Base-by-base conservation (phyloP, 371 early-diverging fungal species). In the Lichtheimia corymbifera region DNA sequence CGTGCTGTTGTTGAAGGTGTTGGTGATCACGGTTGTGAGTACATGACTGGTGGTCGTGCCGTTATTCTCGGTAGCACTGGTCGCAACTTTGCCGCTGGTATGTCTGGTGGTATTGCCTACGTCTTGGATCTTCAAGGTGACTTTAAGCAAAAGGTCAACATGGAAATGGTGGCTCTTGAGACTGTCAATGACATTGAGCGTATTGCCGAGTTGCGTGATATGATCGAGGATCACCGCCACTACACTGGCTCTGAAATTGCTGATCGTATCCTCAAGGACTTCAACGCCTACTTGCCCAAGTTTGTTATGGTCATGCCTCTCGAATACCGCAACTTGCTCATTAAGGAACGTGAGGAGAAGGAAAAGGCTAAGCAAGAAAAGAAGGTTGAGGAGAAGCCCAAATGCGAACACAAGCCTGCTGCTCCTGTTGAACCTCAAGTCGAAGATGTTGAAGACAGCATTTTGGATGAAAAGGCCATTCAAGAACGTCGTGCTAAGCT, bases 21-120 rank as follows among this genome's bases (percentile, higher is more conserved):
- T 7, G 97, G 98, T 60, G 98, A 98, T 77, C 98, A 98, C 73
- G 98, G 97, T 51, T 97, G 97, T 79, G 98, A 98, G 80, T 98
- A 98, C 84, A 96, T 96, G 97, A 96, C 97, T 13, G 97, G 95
- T 40, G 97, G 96, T 43, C 84, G 92, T 17, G 90, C 89, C 28
- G 83, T 96, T 43, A 86, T 95, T 49, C 80, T 96, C 2, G 97
- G 95, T 55, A 58, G 65, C 41, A 90, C 90, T 14, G 97, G 97
- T 9, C 88, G 93, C 66, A 96, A 96, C 83, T 95, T 96, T 81
- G 97, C 95, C n/a, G 95, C 91, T 2, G 91, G 97, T 64, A 96
- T 96, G 97, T 87, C 87, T 59, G 97, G 97, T 42, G 97, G 97
- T 67, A 88, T 95, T 63, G 94, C 97, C 15, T 96, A 95, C 64